Evolutionary conservation across 2,329 filamentous ascomycete genomes (phyloP).

Genomic region (Cercospora zeina): DNA sequence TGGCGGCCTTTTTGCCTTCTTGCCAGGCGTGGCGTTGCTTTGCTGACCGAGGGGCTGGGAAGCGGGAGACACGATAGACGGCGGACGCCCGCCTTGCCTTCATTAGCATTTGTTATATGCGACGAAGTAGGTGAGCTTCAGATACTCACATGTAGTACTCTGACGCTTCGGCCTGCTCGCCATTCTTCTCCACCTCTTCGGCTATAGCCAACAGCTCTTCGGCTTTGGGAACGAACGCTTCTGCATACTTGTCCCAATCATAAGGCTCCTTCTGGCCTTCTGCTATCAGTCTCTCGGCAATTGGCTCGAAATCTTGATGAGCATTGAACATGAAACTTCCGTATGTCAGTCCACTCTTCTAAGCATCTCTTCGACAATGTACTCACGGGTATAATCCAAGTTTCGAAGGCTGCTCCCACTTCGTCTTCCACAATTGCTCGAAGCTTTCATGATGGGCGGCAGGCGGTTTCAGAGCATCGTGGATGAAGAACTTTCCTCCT

Average conservation of each 20-base stretch:
- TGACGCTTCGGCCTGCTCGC: slow-evolving; percentile 56
- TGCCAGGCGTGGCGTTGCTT: slow-evolving; percentile 64
- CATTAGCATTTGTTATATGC: slow-evolving; percentile 13
- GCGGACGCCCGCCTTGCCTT: slow-evolving; percentile 60
- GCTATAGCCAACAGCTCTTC: slow-evolving; percentile 57
- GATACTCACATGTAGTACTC: slow-evolving; percentile 58
- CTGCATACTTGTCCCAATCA: slow-evolving; percentile 63
- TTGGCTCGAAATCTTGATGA: slow-evolving; percentile 67
- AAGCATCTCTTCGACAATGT: background rate
- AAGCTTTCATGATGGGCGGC: slow-evolving; percentile 52
- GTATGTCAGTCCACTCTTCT: background rate
- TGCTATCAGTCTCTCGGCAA: slow-evolving; percentile 64
- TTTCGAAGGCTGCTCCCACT: slow-evolving; percentile 64
- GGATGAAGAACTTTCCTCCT: slow-evolving; percentile 47
- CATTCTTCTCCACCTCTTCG: slow-evolving; percentile 50
- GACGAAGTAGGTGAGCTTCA: background rate
- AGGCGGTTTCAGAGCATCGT: slow-evolving; percentile 46
- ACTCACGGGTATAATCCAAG: slow-evolving; percentile 55
- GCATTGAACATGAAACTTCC: slow-evolving; percentile 66
- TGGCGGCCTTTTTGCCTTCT: slow-evolving; percentile 63
- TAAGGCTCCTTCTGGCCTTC: slow-evolving; percentile 65
- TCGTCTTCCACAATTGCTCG: slow-evolving; percentile 66
- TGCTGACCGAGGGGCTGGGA: slow-evolving; percentile 57
- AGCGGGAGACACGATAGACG: slow-evolving; percentile 71
- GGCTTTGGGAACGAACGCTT: slow-evolving; percentile 61